Evolutionary conservation across 2,329 filamentous ascomycete species (phyloP), one percentile per base, ranked within the genome.

Genomic region (Fusarium mangiferae): DNA sequence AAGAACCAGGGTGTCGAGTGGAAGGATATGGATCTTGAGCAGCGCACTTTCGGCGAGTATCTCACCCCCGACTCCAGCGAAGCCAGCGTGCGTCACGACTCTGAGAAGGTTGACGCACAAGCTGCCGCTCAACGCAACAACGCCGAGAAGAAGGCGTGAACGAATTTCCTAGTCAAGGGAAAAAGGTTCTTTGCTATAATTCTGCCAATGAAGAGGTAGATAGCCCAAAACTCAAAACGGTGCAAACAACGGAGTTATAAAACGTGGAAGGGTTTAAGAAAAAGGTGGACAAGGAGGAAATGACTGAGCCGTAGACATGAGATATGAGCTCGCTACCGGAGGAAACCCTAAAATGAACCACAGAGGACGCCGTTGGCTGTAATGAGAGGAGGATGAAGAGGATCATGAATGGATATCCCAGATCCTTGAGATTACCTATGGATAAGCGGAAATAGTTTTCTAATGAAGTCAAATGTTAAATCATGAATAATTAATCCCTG

Each of bases 21-120:
- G 80, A 82, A 81, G 74, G 81, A 83, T 15, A 73, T 81, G 67
- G 82, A 85, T 33, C 75, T 84, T 35, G 83, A 85, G 77, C 77
- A 84, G 70, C 80, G 82, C 11, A 81, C 80, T 4, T 85, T 85
- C 64, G 82, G 79, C 52, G 80, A 83, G 60, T 85, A 81, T 59
- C 75, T 85, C 13, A 78, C 76, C 24, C 73, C 75, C 3, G 76
- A 78, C 13, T 78, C 76, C 0, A 78, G 76, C 56, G 75, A 77
- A 39, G 75, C 76, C n/a, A 78, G 76, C 15, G 75, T 78, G n/a
- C 76, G 76, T 33, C 76, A 78, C 56, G 76, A 70, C 33, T 55
- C 75, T 14, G 76, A 78, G 55, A 78, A 78, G 70, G 72, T 76
- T 45, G 24, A 74, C 26, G 42, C 75, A 42, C 45, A 52, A 69